A percentile compares a stretch with the other conserved stretches of the same genome.
phyloP scores from a whole-genome alignment of 164 flowering plant species.

The Stephania japonica region DNA sequence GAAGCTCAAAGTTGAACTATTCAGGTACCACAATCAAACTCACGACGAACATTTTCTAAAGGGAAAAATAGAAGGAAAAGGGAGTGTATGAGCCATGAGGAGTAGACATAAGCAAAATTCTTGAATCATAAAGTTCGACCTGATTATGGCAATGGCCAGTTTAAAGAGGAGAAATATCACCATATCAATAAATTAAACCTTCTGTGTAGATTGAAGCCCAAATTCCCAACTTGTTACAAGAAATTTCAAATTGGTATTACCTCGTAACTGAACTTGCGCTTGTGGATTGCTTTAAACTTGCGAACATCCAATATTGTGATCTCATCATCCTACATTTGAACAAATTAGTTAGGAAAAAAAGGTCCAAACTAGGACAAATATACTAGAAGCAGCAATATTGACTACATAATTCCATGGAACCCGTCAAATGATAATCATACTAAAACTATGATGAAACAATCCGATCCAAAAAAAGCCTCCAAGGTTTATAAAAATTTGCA shows the following conservation, averaged over 20 bases:
- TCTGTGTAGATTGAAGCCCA: not conserved
- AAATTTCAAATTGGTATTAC: constrained; percentile 27
- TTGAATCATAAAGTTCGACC: not conserved
- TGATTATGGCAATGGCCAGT: not conserved
- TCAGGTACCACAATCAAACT: not conserved
- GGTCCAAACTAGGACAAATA: not conserved
- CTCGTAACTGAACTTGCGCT: constrained; percentile 90
- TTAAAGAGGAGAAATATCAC: not conserved
- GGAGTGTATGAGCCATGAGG: not conserved
- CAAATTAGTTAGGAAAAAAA: not conserved
- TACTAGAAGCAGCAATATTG: not conserved
- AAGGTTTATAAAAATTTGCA: not conserved
- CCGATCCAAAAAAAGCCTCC: not conserved
- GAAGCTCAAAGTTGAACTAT: not conserved
- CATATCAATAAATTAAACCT: not conserved
- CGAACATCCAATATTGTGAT: constrained; percentile 93
- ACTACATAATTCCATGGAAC: not conserved
- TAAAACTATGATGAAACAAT: not conserved
- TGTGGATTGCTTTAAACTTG: constrained; percentile 81
- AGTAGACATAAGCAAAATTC: not conserved
- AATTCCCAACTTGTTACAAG: not conserved
- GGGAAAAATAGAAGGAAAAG: not conserved
- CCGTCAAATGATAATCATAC: not conserved
- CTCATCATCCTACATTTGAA: constrained; percentile 72
- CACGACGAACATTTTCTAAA: not conserved